Evolutionary conservation across 129 eudicot species (phyloP).

Genomic region (Glebionis coronaria): DNA sequence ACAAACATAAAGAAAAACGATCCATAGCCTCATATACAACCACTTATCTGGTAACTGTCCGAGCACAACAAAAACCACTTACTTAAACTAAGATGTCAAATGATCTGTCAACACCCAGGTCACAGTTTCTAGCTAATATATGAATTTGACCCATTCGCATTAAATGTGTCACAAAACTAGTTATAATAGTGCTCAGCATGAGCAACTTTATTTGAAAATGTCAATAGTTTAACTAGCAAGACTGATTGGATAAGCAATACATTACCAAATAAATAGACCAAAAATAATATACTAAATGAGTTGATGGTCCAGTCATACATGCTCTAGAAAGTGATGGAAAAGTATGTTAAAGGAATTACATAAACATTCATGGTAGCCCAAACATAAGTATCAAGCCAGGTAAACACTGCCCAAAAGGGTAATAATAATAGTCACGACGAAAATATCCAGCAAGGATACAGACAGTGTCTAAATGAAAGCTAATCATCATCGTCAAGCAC

Average conservation of each 20-base stretch:
- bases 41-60: too few species aligned
- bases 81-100: too few species aligned
- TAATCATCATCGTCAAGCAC: conserved; percentile 97
- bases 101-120: neutral
- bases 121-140: neutral
- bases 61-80: too few species aligned
- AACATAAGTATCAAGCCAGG: conserved; percentile 10
- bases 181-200: neutral
- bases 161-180: neutral
- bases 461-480: too few species aligned
- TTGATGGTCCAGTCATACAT: neutral
- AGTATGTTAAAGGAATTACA: conserved; percentile 6
- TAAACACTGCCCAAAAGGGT: conserved; percentile 13
- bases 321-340: neutral
- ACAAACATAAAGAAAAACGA: too few species aligned
- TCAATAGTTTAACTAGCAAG: neutral
- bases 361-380: conserved; percentile 13
- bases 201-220: conserved; percentile 6
- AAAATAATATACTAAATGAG: neutral
- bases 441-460: too few species aligned
- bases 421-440: conserved; percentile 7
- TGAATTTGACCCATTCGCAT: neutral
- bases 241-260: too few species aligned
- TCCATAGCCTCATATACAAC: too few species aligned
- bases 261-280: too few species aligned